Conservation (phyloP, 2,329 filamentous ascomycete species). For the Cladosporium austrohemisphaericum region DNA sequence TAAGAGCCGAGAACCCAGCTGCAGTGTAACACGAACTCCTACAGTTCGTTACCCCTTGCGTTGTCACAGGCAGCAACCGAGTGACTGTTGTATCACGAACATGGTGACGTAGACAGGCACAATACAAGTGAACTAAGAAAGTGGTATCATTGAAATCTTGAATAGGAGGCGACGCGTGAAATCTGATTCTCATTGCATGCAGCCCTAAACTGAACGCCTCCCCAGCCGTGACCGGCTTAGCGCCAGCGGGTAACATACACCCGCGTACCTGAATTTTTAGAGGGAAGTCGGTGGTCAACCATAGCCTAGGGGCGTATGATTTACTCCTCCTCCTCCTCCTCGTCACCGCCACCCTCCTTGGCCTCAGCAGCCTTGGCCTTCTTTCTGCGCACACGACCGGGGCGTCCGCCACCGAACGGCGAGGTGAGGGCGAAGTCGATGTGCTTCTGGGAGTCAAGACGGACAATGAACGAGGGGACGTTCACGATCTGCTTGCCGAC, state of each 20-base stretch:
- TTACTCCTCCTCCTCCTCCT: slow-evolving; percentile 57
- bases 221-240: slow-evolving; percentile 6
- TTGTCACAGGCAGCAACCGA: too few relatives aligned
- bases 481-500: slow-evolving; percentile 99
- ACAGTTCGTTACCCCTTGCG: too few relatives aligned
- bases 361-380: slow-evolving; percentile 96
- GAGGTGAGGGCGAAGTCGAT: slow-evolving; percentile 98
- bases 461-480: slow-evolving; percentile 98
- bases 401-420: slow-evolving; percentile 94
- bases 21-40: too few relatives aligned
- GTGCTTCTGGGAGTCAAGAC: slow-evolving; percentile 99
- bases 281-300: slow-evolving; percentile 21
- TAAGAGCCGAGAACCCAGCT: too few relatives aligned
- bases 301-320: slow-evolving; percentile 21
- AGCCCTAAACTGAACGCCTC: slow-evolving; percentile 14
- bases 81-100: too few relatives aligned
- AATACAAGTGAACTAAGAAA: too few relatives aligned
- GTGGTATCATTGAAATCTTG: slow-evolving; percentile 14
- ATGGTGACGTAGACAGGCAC: too few relatives aligned
- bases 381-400: slow-evolving; percentile 98
- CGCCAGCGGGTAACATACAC: slow-evolving; percentile 14
- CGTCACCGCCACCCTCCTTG: slow-evolving; percentile 73
- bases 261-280: slow-evolving; percentile 17
- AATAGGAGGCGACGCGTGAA: slow-evolving; percentile 14
- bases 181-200: slow-evolving; percentile 13